Conservation (phyloP, 305 asterid species). For the Fraxinus nigra region DNA sequence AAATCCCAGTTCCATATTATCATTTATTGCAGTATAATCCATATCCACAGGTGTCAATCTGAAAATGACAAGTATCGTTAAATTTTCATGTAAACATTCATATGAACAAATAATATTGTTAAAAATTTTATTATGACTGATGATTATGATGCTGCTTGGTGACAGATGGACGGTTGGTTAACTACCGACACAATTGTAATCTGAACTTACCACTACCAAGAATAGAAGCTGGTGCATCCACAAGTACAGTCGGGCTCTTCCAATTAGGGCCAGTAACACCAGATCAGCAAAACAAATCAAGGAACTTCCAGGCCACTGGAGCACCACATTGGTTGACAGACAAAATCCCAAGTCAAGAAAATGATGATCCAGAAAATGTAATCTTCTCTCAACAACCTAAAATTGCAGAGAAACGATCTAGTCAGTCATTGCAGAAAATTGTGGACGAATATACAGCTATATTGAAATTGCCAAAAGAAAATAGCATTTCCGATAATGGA, state of each 20-base stretch:
- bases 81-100: background rate
- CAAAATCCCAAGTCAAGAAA: constrained; percentile 34
- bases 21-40: background rate
- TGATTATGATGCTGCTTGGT: constrained; percentile 28
- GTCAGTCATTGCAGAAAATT: constrained; percentile 30
- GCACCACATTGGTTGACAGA: constrained; percentile 29
- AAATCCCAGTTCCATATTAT: background rate
- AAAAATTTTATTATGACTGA: background rate
- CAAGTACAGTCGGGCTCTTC: constrained; percentile 37
- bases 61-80: constrained; percentile 3
- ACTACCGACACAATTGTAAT: constrained; percentile 35
- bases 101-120: constrained; percentile 14
- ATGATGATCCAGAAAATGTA: constrained; percentile 30
- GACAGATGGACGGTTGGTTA: constrained; percentile 48
- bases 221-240: constrained; percentile 38
- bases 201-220: constrained; percentile 42
- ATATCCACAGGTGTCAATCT: constrained; percentile 2
- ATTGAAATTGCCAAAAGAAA: constrained; percentile 24
- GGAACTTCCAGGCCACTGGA: constrained; percentile 36
- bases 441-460: constrained; percentile 23
- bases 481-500: constrained; percentile 31
- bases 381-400: constrained; percentile 29
- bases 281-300: constrained; percentile 42
- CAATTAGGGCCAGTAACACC: constrained; percentile 61
- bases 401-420: constrained; percentile 30